Percentiles rank a stretch among this genome's conserved stretches.
phyloP scores from a whole-genome alignment of 306 rosid genomes.

The Medicago arabica region DNA sequence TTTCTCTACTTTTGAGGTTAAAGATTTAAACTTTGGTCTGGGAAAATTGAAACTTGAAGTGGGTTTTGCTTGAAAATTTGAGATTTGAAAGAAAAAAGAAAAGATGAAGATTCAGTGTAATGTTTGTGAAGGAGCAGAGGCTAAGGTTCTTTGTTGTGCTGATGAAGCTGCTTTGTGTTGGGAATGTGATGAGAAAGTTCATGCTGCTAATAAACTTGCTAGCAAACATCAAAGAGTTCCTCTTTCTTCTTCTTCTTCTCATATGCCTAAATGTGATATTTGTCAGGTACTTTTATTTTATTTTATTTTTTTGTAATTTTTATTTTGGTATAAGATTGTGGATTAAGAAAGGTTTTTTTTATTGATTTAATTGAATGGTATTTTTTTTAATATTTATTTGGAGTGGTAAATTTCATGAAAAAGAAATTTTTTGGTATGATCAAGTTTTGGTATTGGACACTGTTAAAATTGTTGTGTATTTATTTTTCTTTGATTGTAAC shows the following conservation, averaged over 20 bases:
- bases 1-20: not conserved
- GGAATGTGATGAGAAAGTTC: conserved; percentile 91
- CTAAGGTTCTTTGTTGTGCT: conserved; percentile 90
- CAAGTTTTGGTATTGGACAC: not conserved
- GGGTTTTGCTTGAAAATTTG: conserved; percentile 6
- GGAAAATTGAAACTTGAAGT: conserved; percentile 2
- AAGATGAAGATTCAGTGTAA: conserved; percentile 96
- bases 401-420: not conserved
- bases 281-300: conserved; percentile 67
- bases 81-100: not conserved
- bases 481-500: not conserved
- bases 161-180: conserved; percentile 96
- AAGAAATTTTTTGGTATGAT: not conserved
- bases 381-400: not conserved
- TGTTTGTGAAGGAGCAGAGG: conserved; percentile 93
- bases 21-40: conserved; percentile 28
- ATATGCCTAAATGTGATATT: conserved; percentile 92
- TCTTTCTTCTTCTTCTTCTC: conserved; percentile 66
- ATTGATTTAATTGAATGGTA: not conserved
- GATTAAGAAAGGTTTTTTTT: not conserved
- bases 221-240: conserved; percentile 91
- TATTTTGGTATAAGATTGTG: not conserved
- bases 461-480: not conserved
- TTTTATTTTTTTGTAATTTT: not conserved
- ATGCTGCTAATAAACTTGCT: conserved; percentile 95